Base-by-base conservation (phyloP, 2,329 filamentous ascomycete species). In the Myriosclerotinia duriaeana region DNA sequence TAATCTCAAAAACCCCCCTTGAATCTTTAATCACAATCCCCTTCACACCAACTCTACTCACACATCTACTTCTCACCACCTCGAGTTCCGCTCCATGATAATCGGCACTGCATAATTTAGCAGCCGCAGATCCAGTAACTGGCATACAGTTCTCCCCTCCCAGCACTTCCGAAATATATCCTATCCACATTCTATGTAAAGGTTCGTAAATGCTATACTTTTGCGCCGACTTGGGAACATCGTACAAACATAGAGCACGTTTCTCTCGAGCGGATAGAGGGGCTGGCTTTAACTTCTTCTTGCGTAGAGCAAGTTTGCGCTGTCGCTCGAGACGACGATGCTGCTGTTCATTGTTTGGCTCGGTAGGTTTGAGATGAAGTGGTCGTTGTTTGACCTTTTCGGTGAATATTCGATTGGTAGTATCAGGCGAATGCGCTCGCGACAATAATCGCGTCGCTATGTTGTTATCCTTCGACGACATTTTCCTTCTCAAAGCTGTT, bases 11-110 rank as follows among this genome's bases (percentile, higher is more conserved):
- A 1, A 90, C 89, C 74, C 90, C 94, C 76, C 90, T 92, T 62
- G 90, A 89, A 79, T 99, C 95, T 76, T 91, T 88, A 52, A 97
- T 87, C 68, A 98, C 90, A 72, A 98, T 94, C 20, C 95, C 95
- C 73, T 83, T 86, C 64, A 94, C 79, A 0, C 95, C 94, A 0
- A 99, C 93, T 20, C 94, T 83, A 64, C 90, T 88, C 20, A 89
- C 85, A 76, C 93, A 97, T 40, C 85, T 80, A 77, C 93, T 95
- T 72, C 93, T 81, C 65, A 94, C 90, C 30, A 98, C 92, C 79
- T 93, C 87, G 26, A 97, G 77, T 72, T 87, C 81, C 20, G 94
- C 93, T 1, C 95, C 95, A 77, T 98, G 93, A 74, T 93, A 94
- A 78, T 99, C 95, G 1, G 93, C 94, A 66, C 89, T 92, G 54